Evolutionary conservation across 192 early-diverging fungal species (phyloP).

Genomic region (Spizellomyces punctatus): DNA sequence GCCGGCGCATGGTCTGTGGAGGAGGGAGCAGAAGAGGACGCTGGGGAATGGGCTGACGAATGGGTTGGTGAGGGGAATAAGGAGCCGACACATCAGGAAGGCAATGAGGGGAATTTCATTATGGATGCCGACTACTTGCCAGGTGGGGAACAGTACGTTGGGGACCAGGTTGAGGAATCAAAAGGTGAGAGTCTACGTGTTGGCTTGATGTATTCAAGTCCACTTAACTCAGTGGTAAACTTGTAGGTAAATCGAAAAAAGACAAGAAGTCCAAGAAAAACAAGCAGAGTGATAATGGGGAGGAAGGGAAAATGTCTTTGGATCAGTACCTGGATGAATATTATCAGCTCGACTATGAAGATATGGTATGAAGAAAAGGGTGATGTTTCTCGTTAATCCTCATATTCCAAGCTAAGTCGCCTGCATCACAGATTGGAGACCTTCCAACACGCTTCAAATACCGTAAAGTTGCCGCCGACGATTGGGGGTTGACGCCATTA

Average conservation of each 20-base stretch:
- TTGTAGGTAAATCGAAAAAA: too few species aligned
- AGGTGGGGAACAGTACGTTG: constrained; percentile 62
- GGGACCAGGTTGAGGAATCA: constrained; percentile 8
- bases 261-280: constrained; percentile 26
- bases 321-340: constrained; percentile 84
- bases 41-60: constrained; percentile 42
- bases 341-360: constrained; percentile 91
- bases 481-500: constrained; percentile 76
- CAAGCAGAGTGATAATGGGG: constrained; percentile 38
- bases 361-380: constrained; percentile 60
- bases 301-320: constrained; percentile 43
- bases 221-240: not conserved
- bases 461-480: constrained; percentile 73
- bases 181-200: constrained; percentile 24
- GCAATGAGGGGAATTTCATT: constrained; percentile 73
- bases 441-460: constrained; percentile 92
- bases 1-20: constrained; percentile 25
- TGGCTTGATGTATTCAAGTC: not conserved
- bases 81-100: constrained; percentile 34
- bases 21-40: constrained; percentile 28
- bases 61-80: constrained; percentile 33
- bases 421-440: constrained; percentile 63
- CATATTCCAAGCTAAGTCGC: constrained; percentile 2
- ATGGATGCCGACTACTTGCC: constrained; percentile 93
- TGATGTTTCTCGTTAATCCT: not conserved